These are phyloP conservation scores for Magnusiomyces starmeri DNA, from an alignment of 1,139 yeast species.

Conservation along the genomic window DNA sequence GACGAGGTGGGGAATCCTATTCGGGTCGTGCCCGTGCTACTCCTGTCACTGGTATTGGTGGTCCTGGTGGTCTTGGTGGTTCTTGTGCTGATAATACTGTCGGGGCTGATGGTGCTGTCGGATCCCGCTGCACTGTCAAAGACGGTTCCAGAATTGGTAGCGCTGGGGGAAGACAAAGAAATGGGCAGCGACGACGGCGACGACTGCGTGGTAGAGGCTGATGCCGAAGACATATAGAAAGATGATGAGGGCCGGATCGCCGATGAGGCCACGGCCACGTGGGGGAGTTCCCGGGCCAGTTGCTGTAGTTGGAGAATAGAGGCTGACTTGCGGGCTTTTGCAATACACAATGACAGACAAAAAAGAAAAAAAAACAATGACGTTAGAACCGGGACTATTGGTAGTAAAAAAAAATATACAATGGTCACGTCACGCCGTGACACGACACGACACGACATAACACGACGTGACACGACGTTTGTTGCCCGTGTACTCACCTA, in stretches of 20 bases:
- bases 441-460: not conserved
- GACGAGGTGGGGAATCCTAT: not conserved
- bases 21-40: not conserved
- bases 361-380: not conserved
- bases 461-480: not conserved
- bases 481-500: not conserved
- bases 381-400: too few species aligned
- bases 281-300: slow-evolving; percentile 16
- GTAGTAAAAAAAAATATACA: not conserved
- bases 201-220: not conserved
- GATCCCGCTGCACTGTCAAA: too few species aligned
- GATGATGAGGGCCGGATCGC: not conserved
- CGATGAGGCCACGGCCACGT: not conserved
- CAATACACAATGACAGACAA: not conserved
- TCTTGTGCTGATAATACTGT: too few species aligned
- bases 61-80: not conserved
- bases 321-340: slow-evolving; percentile 14
- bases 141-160: not conserved
- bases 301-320: slow-evolving; percentile 15
- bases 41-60: not conserved
- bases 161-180: not conserved
- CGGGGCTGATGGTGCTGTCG: too few species aligned
- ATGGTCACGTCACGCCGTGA: slow-evolving; percentile 21
- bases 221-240: not conserved
- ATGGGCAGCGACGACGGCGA: not conserved